Evolutionary conservation across 805 yeast species (phyloP), one percentile per base, ranked within the genome.

Genomic region (Barnettozyma sucrosica): DNA sequence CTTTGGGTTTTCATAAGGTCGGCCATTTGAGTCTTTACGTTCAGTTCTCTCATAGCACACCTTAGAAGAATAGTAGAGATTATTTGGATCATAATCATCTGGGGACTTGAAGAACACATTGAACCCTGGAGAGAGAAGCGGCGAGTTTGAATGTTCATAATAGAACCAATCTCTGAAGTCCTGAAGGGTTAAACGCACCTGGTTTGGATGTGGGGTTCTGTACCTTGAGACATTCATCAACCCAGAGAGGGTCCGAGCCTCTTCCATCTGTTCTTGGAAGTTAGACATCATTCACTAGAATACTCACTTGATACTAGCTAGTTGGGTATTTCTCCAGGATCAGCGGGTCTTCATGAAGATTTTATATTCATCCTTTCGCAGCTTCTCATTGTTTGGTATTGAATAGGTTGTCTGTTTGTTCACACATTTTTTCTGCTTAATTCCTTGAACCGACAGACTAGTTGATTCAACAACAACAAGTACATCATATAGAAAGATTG

Each of bases 71-170:
- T 41, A 45, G 30, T 44, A 45, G 19, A 43, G 21, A 26, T 37
- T 32, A 4, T 41, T n/a, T 3, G 52, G 41, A 19, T 44, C 40
- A 57, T 39, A 59, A 59, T 36, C 36, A 16, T 33, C 36, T 21
- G 48, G 45, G 16, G 34, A 11, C 20, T 45, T 36, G 25, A 48
- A 48, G 10, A 20, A 4, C 10, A 44, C 43, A 20, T 36, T 24
- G 19, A 40, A 21, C 4, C 16, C 32, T 28, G 32, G 16, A 11
- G 16, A 39, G 23, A 47, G 39, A n/a, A 47, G 24, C 9, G 43
- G 5, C 3, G 51, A 44, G 33, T 46, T 23, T 34, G 50, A 44
- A 16, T 18, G 21, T 18, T 16, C 14, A 19, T 3, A 7, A 9
- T 34, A 16, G 21, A 18, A 34, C 37, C 37, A 34, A 18, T 34